Evolutionary conservation across 2,329 filamentous ascomycete species (phyloP), one percentile per base, ranked within the genome.

Genomic region (Didymosphaeria variabile): DNA sequence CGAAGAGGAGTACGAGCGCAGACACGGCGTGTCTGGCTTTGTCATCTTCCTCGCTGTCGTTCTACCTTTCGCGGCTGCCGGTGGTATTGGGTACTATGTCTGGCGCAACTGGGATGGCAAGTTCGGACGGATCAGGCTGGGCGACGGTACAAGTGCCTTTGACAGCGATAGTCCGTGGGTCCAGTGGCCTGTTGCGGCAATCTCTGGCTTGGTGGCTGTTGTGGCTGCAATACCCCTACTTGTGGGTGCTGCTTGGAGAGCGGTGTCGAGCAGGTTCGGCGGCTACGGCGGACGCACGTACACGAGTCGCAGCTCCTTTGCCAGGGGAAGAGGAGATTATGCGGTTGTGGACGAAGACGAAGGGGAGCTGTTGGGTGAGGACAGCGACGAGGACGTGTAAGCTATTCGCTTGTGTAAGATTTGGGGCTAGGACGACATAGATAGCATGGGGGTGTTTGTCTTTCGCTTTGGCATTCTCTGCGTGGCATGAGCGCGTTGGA

Each of bases 301-400:
- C 77, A 95, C 93, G 17, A 97, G 92, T 53, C 85, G 96, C 61
- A 91, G 92, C 72, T 94, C 92, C 63, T 99, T 99, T 80, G 91
- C 93, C 5, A 87, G 93, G 59, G 91, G 92, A 1, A 87, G 92
- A 58, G 90, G 91, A n/a, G 92, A 97, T 77, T 98, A 98, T 77
- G 88, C 90, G 17, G 86, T 90, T 71, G 93, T 97, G 55, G 93
- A 97, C 71, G 91, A 95, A 54, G 95, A 98, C 75, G 95, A 98
- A 77, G 94, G 94, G 52, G 94, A 98, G 82, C 82, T 99, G 68
- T 81, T 99, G 38, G 95, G 95, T 0, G 94, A 97, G 68, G 94
- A 97, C 61, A 93, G 93, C 68, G 94, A 97, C 67, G 93, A 97
- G 73, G 94, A 97, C 63, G 91, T 90, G 52, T 89, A 74, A 66